These are phyloP conservation scores for Pseudopyricularia cyperi DNA, from an alignment of 2,329 filamentous ascomycete genomes.

Conservation along the genomic window DNA sequence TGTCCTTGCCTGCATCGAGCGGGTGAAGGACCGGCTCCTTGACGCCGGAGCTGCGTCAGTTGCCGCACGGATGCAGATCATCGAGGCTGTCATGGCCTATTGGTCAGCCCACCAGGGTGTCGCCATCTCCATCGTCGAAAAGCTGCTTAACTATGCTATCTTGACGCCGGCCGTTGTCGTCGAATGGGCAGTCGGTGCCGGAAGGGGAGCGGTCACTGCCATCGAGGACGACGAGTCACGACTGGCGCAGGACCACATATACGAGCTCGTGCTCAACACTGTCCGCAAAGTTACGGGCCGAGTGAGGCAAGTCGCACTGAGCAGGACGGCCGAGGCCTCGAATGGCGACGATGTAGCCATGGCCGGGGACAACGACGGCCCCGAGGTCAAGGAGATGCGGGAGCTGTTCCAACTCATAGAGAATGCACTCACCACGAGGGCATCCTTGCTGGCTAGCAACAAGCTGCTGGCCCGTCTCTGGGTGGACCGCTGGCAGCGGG, in stretches of 20 bases:
- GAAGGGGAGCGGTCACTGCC: constrained; percentile 20
- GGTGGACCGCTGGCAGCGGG: constrained; percentile 76
- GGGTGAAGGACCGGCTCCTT: constrained; percentile 78
- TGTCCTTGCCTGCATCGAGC: constrained; percentile 88
- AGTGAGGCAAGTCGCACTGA: constrained; percentile 54
- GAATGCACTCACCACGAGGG: constrained; percentile 61
- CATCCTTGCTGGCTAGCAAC: constrained; percentile 53
- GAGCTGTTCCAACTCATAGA: constrained; percentile 72
- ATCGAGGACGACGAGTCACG: constrained; percentile 42
- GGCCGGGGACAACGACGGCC: constrained; percentile 12
- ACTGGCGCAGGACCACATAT: constrained; percentile 66
- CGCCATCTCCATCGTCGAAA: constrained; percentile 86
- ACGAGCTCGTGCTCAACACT: constrained; percentile 81
- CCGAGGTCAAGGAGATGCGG: constrained; percentile 62
- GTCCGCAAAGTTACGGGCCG: constrained; percentile 82
- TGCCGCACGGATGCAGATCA: constrained; percentile 72
- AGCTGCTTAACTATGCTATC: constrained; percentile 94
- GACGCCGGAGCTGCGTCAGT: constrained; percentile 65
- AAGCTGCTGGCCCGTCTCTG: constrained; percentile 59
- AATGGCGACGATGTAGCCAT: constrained; percentile 25
- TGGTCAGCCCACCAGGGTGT: constrained; percentile 89
- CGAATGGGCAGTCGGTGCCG: constrained; percentile 66
- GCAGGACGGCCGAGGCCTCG: constrained; percentile 15
- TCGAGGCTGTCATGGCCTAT: constrained; percentile 80
- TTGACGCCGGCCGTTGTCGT: constrained; percentile 75